phyloP scores from a whole-genome alignment of 2,329 filamentous ascomycete species.

The Chaetothyriales sp. region DNA sequence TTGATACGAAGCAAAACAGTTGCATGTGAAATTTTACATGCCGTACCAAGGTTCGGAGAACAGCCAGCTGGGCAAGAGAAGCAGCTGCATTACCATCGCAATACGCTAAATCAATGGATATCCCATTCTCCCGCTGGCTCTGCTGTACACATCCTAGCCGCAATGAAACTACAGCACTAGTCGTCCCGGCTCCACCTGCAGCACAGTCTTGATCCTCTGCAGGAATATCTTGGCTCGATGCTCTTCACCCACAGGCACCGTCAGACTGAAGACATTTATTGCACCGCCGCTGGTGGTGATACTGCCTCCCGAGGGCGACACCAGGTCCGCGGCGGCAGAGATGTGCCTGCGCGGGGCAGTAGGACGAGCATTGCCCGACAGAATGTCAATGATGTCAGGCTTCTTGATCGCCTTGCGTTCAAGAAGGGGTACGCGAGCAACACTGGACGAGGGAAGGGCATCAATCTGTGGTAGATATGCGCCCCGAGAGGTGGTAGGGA shows the following conservation, averaged over 20 bases:
- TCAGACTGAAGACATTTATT: constrained; percentile 68
- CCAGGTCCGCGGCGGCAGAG: background rate
- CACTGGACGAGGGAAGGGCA: constrained; percentile 31
- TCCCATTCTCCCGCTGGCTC: background rate
- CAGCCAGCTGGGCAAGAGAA: too few species aligned
- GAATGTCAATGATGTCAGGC: constrained; percentile 70
- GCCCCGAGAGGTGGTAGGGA: constrained; percentile 42
- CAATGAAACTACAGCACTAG: constrained; percentile 43
- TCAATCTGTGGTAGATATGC: constrained; percentile 61
- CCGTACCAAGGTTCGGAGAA: too few species aligned
- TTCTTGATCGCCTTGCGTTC: constrained; percentile 31
- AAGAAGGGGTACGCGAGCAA: constrained; percentile 6
- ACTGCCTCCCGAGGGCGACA: constrained; percentile 14
- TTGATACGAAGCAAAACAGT: too few species aligned
- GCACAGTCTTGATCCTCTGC: constrained; percentile 67
- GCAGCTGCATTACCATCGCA: too few species aligned
- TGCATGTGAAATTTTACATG: too few species aligned
- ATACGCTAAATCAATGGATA: background rate
- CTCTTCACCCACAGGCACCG: constrained; percentile 67
- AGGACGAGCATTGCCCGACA: constrained; percentile 40
- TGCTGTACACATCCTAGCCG: background rate
- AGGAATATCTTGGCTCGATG: constrained; percentile 69
- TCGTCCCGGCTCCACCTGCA: constrained; percentile 67
- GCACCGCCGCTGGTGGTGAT: constrained; percentile 38
- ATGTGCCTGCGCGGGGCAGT: constrained; percentile 15